Base-by-base conservation (phyloP, 495 filamentous ascomycete genomes). In the Polyplosphaeria fusca region DNA sequence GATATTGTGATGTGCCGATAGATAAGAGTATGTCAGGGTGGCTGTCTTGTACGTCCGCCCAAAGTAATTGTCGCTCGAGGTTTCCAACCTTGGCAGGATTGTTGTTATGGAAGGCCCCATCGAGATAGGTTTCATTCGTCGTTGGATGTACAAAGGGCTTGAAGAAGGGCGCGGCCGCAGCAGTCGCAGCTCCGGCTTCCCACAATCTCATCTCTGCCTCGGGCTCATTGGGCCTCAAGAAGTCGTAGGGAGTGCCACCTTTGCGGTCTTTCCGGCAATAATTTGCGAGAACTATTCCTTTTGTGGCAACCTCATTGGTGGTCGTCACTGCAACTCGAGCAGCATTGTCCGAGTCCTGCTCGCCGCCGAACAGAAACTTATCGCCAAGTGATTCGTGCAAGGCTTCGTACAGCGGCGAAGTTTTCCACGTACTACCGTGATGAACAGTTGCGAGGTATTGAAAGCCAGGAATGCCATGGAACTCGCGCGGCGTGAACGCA, bases 121-220 rank as follows among this genome's bases (percentile, higher is more conserved):
- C 79, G 0, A 72, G 47, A 45, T 75, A 82, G 3, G 60, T 64
- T 5, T 63, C 61, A 16, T 63, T 68, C 0, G 73, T 73, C 5
- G 60, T 58, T 13, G 65, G 24, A 39, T 79, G 71, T 20, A 50
- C 53, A 55, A 77, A 79, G 0, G 73, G 67, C 24, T 73, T 75
- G 57, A 82, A 82, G 44, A 70, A 76, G 0, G 65, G 62, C 1
- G 78, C 73, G 7, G 75, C 75, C 0, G 79, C 78, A 5, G 41
- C 9, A 0, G 77, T 69, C 1, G 80, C 76, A 16, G 77, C 76
- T 11, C 77, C 71, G n/a, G 73, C 76, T 71, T 81, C 73, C 77
- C 76, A 79, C 3, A 69, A 65, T 51, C 71, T 72, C 14, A 79
- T 39, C 57, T 78, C 76, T 18, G 69, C 64, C 5, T 61, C 39